A percentile compares a stretch with the other conserved stretches of the same genome.
phyloP scores from a whole-genome alignment of 768 basidiomycete species.

The Boletellus ananas region DNA sequence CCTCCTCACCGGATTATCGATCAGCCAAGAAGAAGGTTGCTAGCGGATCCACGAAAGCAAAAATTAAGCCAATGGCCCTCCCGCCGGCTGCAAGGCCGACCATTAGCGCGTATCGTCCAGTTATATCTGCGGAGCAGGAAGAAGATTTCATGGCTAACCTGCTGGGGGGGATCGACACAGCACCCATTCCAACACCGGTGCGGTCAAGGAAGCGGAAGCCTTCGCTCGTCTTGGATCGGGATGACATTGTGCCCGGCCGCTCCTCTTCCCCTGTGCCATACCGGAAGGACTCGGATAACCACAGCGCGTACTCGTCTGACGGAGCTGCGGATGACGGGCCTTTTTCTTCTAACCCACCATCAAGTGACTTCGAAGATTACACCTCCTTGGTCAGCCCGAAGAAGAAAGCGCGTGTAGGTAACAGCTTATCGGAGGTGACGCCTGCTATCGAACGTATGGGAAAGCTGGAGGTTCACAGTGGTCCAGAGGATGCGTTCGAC shows the following conservation, averaged over 20 bases:
- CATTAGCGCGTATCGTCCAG: constrained; percentile 78
- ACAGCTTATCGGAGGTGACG: constrained; percentile 38
- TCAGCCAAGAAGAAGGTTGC: constrained; percentile 28
- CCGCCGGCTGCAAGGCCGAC: constrained; percentile 52
- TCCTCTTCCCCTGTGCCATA: constrained; percentile 42
- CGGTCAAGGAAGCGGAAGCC: constrained; percentile 67
- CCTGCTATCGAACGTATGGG: constrained; percentile 59
- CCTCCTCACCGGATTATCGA: constrained; percentile 5
- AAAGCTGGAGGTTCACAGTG: constrained; percentile 55
- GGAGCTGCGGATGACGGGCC: constrained; percentile 23
- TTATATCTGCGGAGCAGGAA: constrained; percentile 74
- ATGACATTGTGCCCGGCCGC: constrained; percentile 23
- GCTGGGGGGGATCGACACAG: constrained; percentile 65
- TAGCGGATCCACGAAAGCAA: constrained; percentile 31
- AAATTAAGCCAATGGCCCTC: constrained; percentile 42
- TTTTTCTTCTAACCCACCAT: constrained; percentile 28
- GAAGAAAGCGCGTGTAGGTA: constrained; percentile 54
- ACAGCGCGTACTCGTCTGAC: constrained; percentile 37
- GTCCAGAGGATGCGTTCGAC: constrained; percentile 48
- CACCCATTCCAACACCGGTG: constrained; percentile 35
- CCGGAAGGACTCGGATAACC: constrained; percentile 28
- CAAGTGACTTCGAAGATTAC: constrained; percentile 54
- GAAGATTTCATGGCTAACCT: constrained; percentile 85
- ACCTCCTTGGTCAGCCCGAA: constrained; percentile 54
- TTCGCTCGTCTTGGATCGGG: constrained; percentile 43